Conservation (phyloP, 2,329 filamentous ascomycete genomes). For the Xylariaceae sp. region DNA sequence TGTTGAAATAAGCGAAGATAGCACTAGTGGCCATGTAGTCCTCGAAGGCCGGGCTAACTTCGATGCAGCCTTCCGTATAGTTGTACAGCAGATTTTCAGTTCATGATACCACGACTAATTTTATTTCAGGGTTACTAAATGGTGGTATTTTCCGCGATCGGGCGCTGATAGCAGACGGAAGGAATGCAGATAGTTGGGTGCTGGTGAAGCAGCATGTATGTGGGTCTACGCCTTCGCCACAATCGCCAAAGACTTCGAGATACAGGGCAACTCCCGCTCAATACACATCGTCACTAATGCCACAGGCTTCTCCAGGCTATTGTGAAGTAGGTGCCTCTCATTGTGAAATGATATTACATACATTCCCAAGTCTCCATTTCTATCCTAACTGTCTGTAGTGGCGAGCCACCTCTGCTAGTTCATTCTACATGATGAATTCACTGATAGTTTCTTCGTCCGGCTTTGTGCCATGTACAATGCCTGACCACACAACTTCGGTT, state of each 20-base stretch:
- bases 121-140: conserved; percentile 48
- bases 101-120: conserved; percentile 30
- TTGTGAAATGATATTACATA: no score
- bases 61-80: conserved; percentile 53
- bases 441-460: conserved; percentile 32
- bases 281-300: conserved; percentile 31
- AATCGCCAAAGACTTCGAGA: conserved; percentile 30
- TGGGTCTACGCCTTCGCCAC: conserved; percentile 26
- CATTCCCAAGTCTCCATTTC: conserved; percentile 25
- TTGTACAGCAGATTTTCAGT: conserved; percentile 10
- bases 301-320: conserved; percentile 31
- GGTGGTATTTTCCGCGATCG: conserved; percentile 52
- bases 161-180: conserved; percentile 51
- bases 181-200: conserved; percentile 50
- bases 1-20: conserved; percentile 55
- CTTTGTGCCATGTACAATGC: conserved; percentile 15
- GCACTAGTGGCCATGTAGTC: conserved; percentile 57
- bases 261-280: conserved; percentile 29
- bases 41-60: conserved; percentile 55
- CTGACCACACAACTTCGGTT: conserved; percentile 17
- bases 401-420: conserved; percentile 28
- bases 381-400: conserved; percentile 37
- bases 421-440: conserved; percentile 35
- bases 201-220: conserved; percentile 45
- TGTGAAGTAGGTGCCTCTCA: conserved; percentile 40